Conservation (phyloP, 768 basidiomycete species). For the Aureoboletus auriporus region DNA sequence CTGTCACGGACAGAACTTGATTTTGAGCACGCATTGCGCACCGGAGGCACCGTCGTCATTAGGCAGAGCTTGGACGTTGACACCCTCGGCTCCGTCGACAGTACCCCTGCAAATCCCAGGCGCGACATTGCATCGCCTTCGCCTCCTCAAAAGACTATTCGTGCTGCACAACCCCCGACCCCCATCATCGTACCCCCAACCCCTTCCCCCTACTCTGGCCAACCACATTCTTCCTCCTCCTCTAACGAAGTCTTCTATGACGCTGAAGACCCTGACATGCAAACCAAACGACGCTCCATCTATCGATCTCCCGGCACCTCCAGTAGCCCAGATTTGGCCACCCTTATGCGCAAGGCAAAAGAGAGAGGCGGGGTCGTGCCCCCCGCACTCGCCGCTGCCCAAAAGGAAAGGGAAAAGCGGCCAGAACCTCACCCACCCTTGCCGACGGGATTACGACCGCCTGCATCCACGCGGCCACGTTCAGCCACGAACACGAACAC, state of each 20-base stretch:
- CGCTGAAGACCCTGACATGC: slow-evolving; percentile 61
- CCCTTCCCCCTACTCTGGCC: slow-evolving; percentile 45
- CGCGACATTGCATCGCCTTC: slow-evolving; percentile 41
- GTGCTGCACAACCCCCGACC: slow-evolving; percentile 43
- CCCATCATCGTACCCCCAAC: slow-evolving; percentile 67
- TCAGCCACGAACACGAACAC: slow-evolving; percentile 40
- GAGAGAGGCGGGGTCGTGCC: slow-evolving; percentile 51
- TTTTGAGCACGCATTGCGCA: slow-evolving; percentile 73
- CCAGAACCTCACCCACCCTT: slow-evolving; percentile 41
- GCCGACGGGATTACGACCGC: slow-evolving; percentile 23
- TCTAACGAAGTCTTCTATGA: slow-evolving; percentile 61
- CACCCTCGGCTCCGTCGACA: slow-evolving; percentile 53
- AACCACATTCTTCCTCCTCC: slow-evolving; percentile 40
- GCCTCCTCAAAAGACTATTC: slow-evolving; percentile 27
- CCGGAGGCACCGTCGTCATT: slow-evolving; percentile 63
- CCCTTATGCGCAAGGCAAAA: slow-evolving; percentile 79
- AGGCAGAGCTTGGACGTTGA: slow-evolving; percentile 70
- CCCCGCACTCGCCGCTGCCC: slow-evolving; percentile 24
- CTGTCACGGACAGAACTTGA: slow-evolving; percentile 73
- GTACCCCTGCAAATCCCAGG: slow-evolving; percentile 26
- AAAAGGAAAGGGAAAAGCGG: slow-evolving; percentile 32
- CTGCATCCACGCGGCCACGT: slow-evolving; percentile 32
- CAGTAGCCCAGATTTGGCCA: slow-evolving; percentile 88
- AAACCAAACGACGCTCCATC: slow-evolving; percentile 77
- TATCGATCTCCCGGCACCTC: slow-evolving; percentile 87